phyloP scores from a whole-genome alignment of 192 early-diverging fungal species.

The Rhizophagus clarus region DNA sequence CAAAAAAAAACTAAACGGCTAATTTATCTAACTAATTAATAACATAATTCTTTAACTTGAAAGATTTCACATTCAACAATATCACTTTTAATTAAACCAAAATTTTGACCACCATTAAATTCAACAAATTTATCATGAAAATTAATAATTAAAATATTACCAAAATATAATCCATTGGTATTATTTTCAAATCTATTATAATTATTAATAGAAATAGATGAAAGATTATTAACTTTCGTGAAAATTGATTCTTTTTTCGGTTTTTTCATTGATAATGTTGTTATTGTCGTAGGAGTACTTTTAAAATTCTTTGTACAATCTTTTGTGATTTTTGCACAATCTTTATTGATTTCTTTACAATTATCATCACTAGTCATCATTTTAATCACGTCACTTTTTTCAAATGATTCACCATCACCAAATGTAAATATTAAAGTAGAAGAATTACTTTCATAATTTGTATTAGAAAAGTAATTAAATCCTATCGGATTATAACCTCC shows the following conservation, averaged over 20 bases:
- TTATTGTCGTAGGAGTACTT: background rate
- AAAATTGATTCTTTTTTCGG: background rate
- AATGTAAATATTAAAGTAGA: conserved; percentile 5
- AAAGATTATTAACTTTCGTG: background rate
- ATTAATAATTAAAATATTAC: conserved; percentile 19
- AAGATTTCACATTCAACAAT: conserved; percentile 9
- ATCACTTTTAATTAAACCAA: background rate
- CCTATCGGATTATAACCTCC: conserved; percentile 19
- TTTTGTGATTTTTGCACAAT: conserved; percentile 2
- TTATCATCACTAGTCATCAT: background rate
- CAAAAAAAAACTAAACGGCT: too few species aligned
- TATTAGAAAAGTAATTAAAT: background rate
- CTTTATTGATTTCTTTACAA: background rate
- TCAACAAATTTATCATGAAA: background rate
- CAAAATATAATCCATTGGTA: background rate
- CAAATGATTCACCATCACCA: conserved; percentile 21
- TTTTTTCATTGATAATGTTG: background rate
- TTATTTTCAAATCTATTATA: background rate
- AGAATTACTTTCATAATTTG: background rate
- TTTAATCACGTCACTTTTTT: background rate
- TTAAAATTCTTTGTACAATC: background rate
- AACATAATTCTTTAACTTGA: background rate
- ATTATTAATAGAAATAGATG: background rate
- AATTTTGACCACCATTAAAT: background rate
- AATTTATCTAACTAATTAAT: background rate